These are phyloP conservation scores for Boletus rex-veris DNA, from an alignment of 768 basidiomycete genomes.

Conservation along the genomic window DNA sequence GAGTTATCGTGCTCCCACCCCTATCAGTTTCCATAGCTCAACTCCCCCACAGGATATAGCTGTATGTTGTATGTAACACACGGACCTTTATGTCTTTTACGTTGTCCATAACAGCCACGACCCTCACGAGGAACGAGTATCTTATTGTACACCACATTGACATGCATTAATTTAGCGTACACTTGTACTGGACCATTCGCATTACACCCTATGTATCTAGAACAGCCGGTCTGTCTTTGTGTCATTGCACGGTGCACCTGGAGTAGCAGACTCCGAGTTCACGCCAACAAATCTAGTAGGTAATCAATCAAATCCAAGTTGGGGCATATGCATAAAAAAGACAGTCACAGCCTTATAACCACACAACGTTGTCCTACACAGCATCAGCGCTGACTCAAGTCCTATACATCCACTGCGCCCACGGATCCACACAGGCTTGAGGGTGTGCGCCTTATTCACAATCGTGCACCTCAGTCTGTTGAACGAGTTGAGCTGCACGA, in stretches of 20 bases:
- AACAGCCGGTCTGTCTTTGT: slow-evolving; percentile 20
- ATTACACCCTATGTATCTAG: slow-evolving; percentile 17
- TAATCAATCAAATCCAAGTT: no score
- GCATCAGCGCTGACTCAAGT: no score
- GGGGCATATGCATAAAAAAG: no score
- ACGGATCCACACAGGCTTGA: no score
- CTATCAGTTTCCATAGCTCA: not conserved
- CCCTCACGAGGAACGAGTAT: slow-evolving; percentile 5
- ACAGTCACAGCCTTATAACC: no score
- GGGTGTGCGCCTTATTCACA: no score
- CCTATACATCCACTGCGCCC: no score
- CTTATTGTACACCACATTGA: slow-evolving; percentile 11
- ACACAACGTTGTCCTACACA: no score
- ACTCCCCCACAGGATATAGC: slow-evolving; percentile 20
- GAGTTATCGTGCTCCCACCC: not conserved
- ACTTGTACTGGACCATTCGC: slow-evolving; percentile 8
- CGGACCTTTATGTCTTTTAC: slow-evolving; percentile 4
- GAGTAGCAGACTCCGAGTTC: no score
- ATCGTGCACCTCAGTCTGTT: not conserved
- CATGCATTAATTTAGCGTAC: slow-evolving; percentile 21
- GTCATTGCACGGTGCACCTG: not conserved
- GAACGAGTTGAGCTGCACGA: slow-evolving; percentile 10
- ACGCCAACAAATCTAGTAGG: no score
- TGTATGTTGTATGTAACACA: not conserved
- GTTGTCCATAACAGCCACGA: slow-evolving; percentile 10